Percentiles rank a stretch among this genome's conserved stretches.
phyloP scores from a whole-genome alignment of 805 yeast species.

The Spathaspora passalidarum region DNA sequence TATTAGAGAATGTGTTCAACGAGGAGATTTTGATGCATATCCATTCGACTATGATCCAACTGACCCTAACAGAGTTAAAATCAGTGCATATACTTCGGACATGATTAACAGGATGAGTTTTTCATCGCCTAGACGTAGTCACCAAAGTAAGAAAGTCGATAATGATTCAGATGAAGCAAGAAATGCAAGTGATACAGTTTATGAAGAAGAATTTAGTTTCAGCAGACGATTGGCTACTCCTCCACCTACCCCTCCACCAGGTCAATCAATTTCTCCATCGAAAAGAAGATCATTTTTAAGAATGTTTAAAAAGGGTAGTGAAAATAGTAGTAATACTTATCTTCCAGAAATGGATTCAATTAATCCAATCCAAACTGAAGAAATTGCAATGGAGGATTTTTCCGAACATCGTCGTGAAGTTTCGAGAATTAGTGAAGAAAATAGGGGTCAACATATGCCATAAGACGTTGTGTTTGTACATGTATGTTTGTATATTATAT shows the following conservation, averaged over 20 bases:
- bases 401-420: slow-evolving; percentile 20
- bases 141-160: background rate
- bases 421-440: slow-evolving; percentile 19
- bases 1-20: slow-evolving; percentile 63
- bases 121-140: slow-evolving; percentile 2
- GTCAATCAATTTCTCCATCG: background rate
- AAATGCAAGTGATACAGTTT: background rate
- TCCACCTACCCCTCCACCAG: slow-evolving; percentile 6
- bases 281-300: slow-evolving; percentile 5
- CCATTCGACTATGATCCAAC: slow-evolving; percentile 77
- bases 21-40: slow-evolving; percentile 66
- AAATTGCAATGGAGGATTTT: slow-evolving; percentile 47
- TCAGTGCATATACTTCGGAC: slow-evolving; percentile 40
- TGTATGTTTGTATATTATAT: background rate
- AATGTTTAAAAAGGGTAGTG: slow-evolving; percentile 4
- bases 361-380: slow-evolving; percentile 40
- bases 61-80: slow-evolving; percentile 60
- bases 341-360: slow-evolving; percentile 1
- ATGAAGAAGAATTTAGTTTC: background rate
- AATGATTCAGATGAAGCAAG: background rate
- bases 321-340: slow-evolving; percentile 2
- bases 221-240: background rate
- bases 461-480: background rate
- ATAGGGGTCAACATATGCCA: background rate
- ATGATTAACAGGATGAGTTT: slow-evolving; percentile 18